phyloP scores from a whole-genome alignment of 2,329 filamentous ascomycete species.

The Tympanopsis confertula region DNA sequence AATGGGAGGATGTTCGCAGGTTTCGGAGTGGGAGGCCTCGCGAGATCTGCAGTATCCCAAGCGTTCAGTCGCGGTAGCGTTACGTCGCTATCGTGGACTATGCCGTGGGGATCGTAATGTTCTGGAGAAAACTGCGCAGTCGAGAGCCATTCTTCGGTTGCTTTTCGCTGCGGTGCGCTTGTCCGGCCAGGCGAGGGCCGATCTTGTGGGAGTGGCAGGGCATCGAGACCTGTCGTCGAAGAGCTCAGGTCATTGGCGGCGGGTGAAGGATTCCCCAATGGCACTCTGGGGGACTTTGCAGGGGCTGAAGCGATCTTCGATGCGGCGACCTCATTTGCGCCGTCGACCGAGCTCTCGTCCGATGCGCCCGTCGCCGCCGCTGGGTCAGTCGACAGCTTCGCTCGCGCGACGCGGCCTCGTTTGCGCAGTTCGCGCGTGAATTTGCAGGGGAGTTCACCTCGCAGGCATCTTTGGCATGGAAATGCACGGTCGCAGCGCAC shows the following conservation, averaged over 20 bases:
- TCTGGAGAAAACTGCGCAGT: not conserved
- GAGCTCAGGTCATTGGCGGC: not conserved
- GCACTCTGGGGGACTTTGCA: not conserved
- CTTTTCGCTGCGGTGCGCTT: too few relatives aligned
- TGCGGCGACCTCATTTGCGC: not conserved
- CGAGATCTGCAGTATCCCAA: not conserved
- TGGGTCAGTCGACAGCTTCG: not conserved
- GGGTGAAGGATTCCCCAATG: too few relatives aligned
- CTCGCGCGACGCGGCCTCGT: not conserved
- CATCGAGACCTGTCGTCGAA: not conserved
- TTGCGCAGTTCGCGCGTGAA: not conserved
- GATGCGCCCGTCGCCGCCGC: not conserved
- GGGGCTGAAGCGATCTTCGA: not conserved
- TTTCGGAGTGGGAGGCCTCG: not conserved
- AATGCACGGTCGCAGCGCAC: conserved; percentile 1
- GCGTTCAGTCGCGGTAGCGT: not conserved
- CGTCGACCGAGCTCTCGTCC: not conserved
- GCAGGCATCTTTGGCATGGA: not conserved
- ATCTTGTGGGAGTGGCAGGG: not conserved
- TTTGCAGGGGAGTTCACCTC: not conserved
- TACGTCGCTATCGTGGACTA: not conserved
- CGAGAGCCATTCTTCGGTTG: not conserved
- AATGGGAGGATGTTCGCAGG: not conserved
- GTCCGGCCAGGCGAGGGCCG: not conserved
- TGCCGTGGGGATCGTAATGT: not conserved